These are phyloP conservation scores for Skeletonema marinoi DNA, from an alignment of 108 stramenopile species.

Conservation along the genomic window DNA sequence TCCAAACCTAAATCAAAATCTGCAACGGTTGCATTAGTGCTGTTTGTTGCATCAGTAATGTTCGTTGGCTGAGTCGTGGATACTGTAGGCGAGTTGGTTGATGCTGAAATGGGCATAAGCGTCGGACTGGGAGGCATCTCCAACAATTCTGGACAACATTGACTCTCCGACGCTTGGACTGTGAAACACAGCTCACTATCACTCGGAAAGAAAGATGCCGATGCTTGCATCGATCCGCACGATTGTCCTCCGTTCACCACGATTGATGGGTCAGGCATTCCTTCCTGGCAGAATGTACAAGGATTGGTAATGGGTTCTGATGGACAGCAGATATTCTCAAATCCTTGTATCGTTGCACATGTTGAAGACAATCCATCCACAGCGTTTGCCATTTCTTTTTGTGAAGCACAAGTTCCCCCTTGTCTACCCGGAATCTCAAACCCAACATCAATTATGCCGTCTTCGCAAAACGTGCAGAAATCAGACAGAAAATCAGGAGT, in stretches of 20 bases:
- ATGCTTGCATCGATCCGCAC: neutral
- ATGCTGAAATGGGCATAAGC: neutral
- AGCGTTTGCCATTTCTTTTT: neutral
- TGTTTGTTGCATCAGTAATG: too few relatives aligned
- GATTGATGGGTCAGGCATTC: neutral
- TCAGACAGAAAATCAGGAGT: neutral
- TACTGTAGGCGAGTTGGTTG: neutral
- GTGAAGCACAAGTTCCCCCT: neutral
- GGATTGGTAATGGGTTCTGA: neutral
- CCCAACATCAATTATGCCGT: neutral
- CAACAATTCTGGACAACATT: neutral
- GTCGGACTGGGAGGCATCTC: neutral
- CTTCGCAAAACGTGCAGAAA: neutral
- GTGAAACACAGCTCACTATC: neutral
- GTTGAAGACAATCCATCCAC: neutral
- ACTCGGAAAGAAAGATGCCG: neutral
- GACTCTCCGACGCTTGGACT: neutral
- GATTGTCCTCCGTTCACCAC: neutral
- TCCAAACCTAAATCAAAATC: neutral
- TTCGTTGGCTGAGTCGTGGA: too few relatives aligned
- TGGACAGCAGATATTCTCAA: neutral
- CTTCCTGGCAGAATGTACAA: neutral
- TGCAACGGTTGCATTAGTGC: too few relatives aligned
- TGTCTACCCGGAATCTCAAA: neutral
- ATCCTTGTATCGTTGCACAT: neutral